A percentile compares a stretch with the other conserved stretches of the same genome.
Conservation (phyloP, 805 yeast species). For the Yamadazyma paraphyllophila region DNA sequence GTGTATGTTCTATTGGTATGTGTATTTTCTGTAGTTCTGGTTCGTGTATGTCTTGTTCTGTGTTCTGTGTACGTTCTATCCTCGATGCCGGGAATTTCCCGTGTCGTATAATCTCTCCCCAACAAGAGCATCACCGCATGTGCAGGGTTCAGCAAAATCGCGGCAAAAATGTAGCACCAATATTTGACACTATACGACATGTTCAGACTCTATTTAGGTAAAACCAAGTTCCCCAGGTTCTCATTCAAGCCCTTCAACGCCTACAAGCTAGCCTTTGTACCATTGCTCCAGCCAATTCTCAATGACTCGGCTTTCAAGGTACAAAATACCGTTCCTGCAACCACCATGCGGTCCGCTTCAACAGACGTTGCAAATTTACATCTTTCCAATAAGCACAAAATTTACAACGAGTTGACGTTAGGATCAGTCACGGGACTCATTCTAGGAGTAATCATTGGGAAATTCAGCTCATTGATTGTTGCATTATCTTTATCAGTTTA, state of each 20-base stretch:
- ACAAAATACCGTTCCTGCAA: neutral
- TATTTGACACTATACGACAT: neutral
- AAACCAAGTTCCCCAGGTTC: conserved; percentile 12
- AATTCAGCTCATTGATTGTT: conserved; percentile 53
- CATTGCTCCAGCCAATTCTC: conserved; percentile 11
- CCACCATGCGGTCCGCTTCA: neutral
- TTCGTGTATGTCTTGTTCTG: too few species aligned
- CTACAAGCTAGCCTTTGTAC: conserved; percentile 11
- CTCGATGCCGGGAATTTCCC: too few species aligned
- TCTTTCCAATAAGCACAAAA: conserved; percentile 34
- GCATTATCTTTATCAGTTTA: conserved; percentile 46
- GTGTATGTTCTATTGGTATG: too few species aligned
- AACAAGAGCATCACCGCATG: neutral
- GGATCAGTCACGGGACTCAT: conserved; percentile 64
- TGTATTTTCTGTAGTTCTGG: too few species aligned
- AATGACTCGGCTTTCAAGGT: conserved; percentile 9
- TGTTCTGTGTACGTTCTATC: too few species aligned
- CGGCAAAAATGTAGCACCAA: neutral
- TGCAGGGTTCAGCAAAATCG: neutral
- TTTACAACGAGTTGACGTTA: conserved; percentile 57
- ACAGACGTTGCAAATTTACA: conserved; percentile 34
- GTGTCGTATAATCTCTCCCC: too few species aligned
- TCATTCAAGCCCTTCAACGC: conserved; percentile 8
- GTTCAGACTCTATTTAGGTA: conserved; percentile 13
- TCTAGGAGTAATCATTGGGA: conserved; percentile 60